Base-by-base conservation (phyloP, 805 yeast genomes). In the Peterozyma xylosa region DNA sequence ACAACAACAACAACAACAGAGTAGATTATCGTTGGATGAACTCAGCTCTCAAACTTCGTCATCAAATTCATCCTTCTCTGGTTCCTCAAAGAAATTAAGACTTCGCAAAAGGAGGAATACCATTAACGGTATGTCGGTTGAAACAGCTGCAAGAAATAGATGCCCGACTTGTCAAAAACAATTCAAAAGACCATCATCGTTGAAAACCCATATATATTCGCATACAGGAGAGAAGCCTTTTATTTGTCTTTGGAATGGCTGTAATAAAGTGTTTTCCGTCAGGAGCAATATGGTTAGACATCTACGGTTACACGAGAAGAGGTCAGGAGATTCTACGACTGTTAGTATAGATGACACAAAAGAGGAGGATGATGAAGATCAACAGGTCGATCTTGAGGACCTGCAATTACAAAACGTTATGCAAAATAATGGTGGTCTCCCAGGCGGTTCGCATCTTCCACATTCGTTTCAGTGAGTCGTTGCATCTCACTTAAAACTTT, bases 141-240 rank as follows among this genome's bases (percentile, higher is more conserved):
- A 66, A 50, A 69, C 74, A 2, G 73, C 73, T 0, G 63, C 62
- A 36, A 53, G 70, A 39, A 76, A 75, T 52, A 61, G 75, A 48
- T 72, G 70, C 62, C 67, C 61, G 37, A 71, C 80, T 14, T 87
- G 96, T 59, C 72, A 76, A 39, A 86, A 87, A 58, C 79, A 76
- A 43, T 88, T 88, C 66, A 82, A 86, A 52, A 74, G 95, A 55
- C 90, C 95, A 9, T 81, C 89, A 10, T 86, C 93, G 1, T 66
- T 87, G 44, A 82, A 80, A 49, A 87, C 90, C 3, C 96, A 88
- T 60, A 68, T 74, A 50, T 76, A 86, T 50, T 82, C 86, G 6
- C 96, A 88, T 58, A 82, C 88, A 0, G 89, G 89, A n/a, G 88
- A 80, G 54, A 82, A 81, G 51, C 89, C 89, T 9, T 82, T 77